A percentile compares a stretch with the other conserved stretches of the same genome.
phyloP scores from a whole-genome alignment of 768 basidiomycete species.

The Pleurotus eryngii region DNA sequence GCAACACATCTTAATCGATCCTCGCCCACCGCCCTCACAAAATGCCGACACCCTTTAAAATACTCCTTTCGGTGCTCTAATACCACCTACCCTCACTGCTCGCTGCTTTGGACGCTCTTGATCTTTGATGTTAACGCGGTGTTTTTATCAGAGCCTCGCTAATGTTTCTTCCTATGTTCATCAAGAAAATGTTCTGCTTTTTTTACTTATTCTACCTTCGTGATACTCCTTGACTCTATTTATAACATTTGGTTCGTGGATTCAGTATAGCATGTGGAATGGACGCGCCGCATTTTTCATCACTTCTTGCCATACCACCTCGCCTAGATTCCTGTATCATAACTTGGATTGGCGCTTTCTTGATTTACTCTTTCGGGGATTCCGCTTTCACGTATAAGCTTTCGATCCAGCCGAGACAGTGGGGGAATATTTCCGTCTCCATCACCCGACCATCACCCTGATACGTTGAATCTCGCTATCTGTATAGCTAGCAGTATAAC shows the following conservation, averaged over 20 bases:
- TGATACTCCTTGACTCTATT: background rate
- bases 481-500: background rate
- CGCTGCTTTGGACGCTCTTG: background rate
- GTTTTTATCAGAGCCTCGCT: background rate
- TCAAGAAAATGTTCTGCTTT: background rate
- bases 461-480: background rate
- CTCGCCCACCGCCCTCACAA: background rate
- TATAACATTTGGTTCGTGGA: background rate
- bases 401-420: too few relatives aligned
- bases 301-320: background rate
- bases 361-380: background rate
- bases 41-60: conserved; percentile 2
- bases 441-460: too few relatives aligned
- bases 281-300: background rate
- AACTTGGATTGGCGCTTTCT: background rate
- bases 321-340: conserved; percentile 8
- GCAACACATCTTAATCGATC: background rate
- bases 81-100: background rate
- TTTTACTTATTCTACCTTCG: background rate
- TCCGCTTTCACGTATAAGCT: background rate
- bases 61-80: conserved; percentile 1
- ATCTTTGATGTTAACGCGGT: conserved; percentile 1
- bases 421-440: too few relatives aligned
- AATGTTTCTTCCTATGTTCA: background rate
- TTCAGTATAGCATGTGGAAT: background rate